Evolutionary conservation across 2,329 filamentous ascomycete species (phyloP).

Genomic region (Colletotrichum nymphaeae): DNA sequence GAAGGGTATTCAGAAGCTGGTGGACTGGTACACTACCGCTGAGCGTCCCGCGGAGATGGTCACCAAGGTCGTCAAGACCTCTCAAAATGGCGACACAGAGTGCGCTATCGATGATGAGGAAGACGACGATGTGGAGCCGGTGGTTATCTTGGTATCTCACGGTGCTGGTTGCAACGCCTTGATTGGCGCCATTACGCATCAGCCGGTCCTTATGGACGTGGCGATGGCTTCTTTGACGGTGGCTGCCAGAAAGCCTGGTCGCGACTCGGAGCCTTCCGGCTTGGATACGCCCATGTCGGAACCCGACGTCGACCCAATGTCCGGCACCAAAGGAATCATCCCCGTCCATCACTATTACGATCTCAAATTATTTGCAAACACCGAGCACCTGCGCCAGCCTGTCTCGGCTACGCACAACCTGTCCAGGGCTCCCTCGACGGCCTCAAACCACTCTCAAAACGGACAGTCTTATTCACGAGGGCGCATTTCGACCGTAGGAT

Average conservation of each 20-base stretch:
- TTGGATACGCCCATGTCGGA: constrained; percentile 41
- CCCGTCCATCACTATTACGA: constrained; percentile 75
- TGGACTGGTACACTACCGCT: constrained; percentile 82
- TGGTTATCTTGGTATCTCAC: constrained; percentile 91
- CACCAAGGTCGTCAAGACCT: constrained; percentile 54
- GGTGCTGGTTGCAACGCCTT: constrained; percentile 96
- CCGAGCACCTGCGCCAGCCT: constrained; percentile 74
- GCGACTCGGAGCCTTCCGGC: constrained; percentile 43
- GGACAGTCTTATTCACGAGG: constrained; percentile 48
- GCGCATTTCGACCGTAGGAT: constrained; percentile 44
- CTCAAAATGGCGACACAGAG: constrained; percentile 46
- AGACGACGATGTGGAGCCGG: constrained; percentile 76
- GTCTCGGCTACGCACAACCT: constrained; percentile 46
- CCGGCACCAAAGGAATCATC: constrained; percentile 46
- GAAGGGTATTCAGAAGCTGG: constrained; percentile 79
- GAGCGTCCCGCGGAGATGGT: constrained; percentile 64
- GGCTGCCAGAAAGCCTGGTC: constrained; percentile 73
- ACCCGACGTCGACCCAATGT: constrained; percentile 22
- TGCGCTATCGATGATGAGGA: constrained; percentile 55
- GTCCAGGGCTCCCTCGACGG: constrained; percentile 44
- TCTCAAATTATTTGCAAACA: constrained; percentile 78
- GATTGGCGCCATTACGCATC: constrained; percentile 90
- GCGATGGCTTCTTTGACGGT: constrained; percentile 92
- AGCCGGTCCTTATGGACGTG: constrained; percentile 91
- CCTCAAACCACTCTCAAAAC: constrained; percentile 45